Percentiles rank a stretch among this genome's conserved stretches.
phyloP scores from a whole-genome alignment of 257 asterid species.

The Solanum bulbocastanum region DNA sequence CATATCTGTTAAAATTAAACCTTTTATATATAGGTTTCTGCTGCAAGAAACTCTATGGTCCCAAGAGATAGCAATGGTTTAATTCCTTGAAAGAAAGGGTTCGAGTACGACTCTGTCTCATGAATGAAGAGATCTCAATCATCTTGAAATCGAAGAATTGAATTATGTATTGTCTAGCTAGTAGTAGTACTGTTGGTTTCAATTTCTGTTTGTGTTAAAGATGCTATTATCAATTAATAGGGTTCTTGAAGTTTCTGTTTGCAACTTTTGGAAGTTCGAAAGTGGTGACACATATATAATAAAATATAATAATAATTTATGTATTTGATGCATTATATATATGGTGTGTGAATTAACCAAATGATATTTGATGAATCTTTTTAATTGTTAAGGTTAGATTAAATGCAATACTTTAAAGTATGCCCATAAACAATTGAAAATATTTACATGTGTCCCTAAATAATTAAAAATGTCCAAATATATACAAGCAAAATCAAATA shows the following conservation, averaged over 20 bases:
- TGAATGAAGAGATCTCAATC: background rate
- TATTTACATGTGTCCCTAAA: too few relatives aligned
- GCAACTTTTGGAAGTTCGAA: background rate
- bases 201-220: background rate
- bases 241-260: background rate
- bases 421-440: too few relatives aligned
- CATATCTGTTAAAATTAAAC: background rate
- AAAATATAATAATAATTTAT: too few relatives aligned
- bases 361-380: too few relatives aligned
- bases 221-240: background rate
- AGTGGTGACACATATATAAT: background rate
- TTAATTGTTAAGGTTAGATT: too few relatives aligned
- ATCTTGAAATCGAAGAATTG: background rate
- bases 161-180: background rate
- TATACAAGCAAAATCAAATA: background rate
- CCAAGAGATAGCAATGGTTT: slow-evolving; percentile 23
- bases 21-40: background rate
- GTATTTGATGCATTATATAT: background rate
- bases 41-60: slow-evolving; percentile 25
- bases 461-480: too few relatives aligned
- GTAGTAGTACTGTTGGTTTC: background rate
- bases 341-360: background rate
- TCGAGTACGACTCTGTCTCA: background rate
- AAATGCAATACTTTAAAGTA: too few relatives aligned
- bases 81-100: slow-evolving; percentile 16